phyloP scores from a whole-genome alignment of 2,329 filamentous ascomycete species.

The Neophaeococcomyces mojaviensis region DNA sequence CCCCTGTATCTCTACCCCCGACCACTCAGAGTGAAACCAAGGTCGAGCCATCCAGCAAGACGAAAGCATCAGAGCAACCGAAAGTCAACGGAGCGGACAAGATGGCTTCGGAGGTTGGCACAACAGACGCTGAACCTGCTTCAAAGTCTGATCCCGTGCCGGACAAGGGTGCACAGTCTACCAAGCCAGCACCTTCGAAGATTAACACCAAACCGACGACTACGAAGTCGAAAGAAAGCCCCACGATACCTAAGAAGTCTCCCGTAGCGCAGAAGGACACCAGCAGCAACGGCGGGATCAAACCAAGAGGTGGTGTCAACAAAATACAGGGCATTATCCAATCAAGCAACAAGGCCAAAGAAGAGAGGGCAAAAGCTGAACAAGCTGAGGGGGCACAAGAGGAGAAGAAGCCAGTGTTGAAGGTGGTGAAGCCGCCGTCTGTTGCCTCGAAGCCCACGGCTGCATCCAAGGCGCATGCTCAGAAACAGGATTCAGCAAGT shows the following conservation, averaged over 20 bases:
- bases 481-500: conserved; percentile 8
- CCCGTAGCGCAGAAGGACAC: conserved; percentile 12
- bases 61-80: conserved; percentile 15
- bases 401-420: conserved; percentile 28
- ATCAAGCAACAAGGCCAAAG: conserved; percentile 22
- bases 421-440: conserved; percentile 25
- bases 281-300: conserved; percentile 8
- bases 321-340: conserved; percentile 27
- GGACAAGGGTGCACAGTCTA: background rate
- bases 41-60: conserved; percentile 5
- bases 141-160: background rate
- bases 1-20: conserved; percentile 11
- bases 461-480: conserved; percentile 7
- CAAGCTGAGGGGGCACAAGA: conserved; percentile 23
- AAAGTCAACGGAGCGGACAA: conserved; percentile 8
- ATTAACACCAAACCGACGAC: conserved; percentile 8
- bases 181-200: conserved; percentile 7
- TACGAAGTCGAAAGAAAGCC: conserved; percentile 8
- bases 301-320: conserved; percentile 17
- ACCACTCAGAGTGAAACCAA: conserved; percentile 4
- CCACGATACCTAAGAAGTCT: conserved; percentile 11
- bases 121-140: background rate
- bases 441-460: conserved; percentile 7
- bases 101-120: background rate
- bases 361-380: conserved; percentile 18